These are phyloP conservation scores for Septoria linicola DNA, from an alignment of 2,329 filamentous ascomycete genomes.

Conservation along the genomic window DNA sequence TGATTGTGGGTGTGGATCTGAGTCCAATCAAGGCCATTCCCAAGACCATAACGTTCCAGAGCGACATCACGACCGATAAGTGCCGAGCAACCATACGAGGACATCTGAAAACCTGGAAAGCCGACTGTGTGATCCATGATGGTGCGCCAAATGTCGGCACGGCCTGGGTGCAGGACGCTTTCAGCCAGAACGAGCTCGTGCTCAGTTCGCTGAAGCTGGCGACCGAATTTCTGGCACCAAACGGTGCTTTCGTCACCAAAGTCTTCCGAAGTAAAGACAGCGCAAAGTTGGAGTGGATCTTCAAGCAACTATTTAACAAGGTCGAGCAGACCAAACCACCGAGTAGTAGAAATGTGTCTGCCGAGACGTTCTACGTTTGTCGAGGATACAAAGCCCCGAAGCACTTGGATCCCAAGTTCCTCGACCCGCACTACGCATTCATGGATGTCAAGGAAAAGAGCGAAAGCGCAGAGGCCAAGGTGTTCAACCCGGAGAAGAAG, in stretches of 20 bases:
- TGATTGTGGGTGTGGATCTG: conserved; percentile 93
- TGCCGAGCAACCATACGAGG: conserved; percentile 84
- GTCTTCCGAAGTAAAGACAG: conserved; percentile 97
- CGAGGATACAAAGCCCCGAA: conserved; percentile 94
- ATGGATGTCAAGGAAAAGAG: conserved; percentile 82
- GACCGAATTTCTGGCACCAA: conserved; percentile 85
- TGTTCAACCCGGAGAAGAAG: conserved; percentile 96
- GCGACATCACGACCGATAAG: conserved; percentile 96
- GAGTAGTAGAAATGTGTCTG: conserved; percentile 91
- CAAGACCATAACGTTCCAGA: conserved; percentile 90
- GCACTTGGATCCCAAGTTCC: conserved; percentile 83
- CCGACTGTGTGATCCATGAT: conserved; percentile 92
- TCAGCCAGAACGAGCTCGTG: conserved; percentile 91
- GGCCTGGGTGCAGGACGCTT: conserved; percentile 97
- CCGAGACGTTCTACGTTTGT: conserved; percentile 98
- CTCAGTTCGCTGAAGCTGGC: conserved; percentile 89
- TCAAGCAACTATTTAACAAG: conserved; percentile 92
- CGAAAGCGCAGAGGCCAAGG: conserved; percentile 95
- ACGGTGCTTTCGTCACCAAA: conserved; percentile 94
- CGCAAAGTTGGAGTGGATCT: conserved; percentile 92
- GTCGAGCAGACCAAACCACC: conserved; percentile 98
- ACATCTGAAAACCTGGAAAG: conserved; percentile 94
- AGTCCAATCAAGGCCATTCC: conserved; percentile 95
- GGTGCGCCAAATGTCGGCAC: conserved; percentile 97
- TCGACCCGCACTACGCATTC: conserved; percentile 87